Conservation (phyloP, 192 early-diverging fungal genomes). For the Spinellus fusiger region DNA sequence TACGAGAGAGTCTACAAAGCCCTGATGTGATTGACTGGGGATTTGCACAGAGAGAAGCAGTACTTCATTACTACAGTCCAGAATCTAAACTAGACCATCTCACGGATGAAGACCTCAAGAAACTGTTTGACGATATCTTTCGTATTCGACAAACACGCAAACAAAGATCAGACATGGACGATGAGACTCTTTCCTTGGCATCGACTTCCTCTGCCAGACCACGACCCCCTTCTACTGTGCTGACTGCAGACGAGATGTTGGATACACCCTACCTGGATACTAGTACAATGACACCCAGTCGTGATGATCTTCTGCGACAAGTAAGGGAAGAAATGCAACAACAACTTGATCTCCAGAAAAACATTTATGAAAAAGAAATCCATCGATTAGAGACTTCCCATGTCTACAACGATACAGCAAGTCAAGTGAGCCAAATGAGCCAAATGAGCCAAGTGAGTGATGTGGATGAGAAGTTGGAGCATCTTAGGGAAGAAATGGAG, state of each 20-base stretch:
- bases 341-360: slow-evolving; percentile 40
- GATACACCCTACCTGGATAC: neutral
- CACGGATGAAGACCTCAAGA: slow-evolving; percentile 48
- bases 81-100: slow-evolving; percentile 39
- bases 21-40: slow-evolving; percentile 63
- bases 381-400: slow-evolving; percentile 35
- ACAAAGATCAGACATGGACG: slow-evolving; percentile 19
- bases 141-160: slow-evolving; percentile 39
- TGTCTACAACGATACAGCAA: slow-evolving; percentile 32
- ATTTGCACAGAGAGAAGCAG: slow-evolving; percentile 64
- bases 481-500: slow-evolving; percentile 46
- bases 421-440: neutral
- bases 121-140: slow-evolving; percentile 46
- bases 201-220: slow-evolving; percentile 1
- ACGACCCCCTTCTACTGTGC: neutral
- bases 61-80: slow-evolving; percentile 31
- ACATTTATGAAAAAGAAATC: slow-evolving; percentile 48
- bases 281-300: slow-evolving; percentile 5
- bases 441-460: neutral
- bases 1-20: slow-evolving; percentile 32
- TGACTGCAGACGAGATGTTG: neutral
- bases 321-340: slow-evolving; percentile 49
- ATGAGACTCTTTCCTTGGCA: slow-evolving; percentile 8
- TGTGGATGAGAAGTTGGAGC: slow-evolving; percentile 29
- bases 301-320: slow-evolving; percentile 32